phyloP scores from a whole-genome alignment of 495 filamentous ascomycete genomes.

The Lepidopterella palustris region DNA sequence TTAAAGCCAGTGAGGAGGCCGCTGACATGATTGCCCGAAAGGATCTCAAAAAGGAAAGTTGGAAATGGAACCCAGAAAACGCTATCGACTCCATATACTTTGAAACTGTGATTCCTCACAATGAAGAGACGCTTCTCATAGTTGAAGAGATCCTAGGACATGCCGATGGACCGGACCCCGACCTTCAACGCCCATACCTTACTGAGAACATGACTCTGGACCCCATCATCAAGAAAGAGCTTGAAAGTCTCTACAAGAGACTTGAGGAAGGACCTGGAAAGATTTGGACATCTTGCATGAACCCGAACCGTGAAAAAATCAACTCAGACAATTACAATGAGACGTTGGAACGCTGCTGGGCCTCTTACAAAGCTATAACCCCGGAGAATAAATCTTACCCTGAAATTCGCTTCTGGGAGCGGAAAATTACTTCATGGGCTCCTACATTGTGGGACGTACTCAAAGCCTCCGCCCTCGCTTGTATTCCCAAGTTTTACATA shows the following conservation, averaged over 20 bases:
- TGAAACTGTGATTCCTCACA: no score
- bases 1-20: constrained; percentile 12
- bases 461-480: constrained; percentile 18
- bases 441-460: constrained; percentile 20
- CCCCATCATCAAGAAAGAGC: neutral
- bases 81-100: no score
- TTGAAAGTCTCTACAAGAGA: neutral
- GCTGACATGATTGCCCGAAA: constrained; percentile 18
- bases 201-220: neutral
- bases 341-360: constrained; percentile 7
- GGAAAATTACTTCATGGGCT: neutral
- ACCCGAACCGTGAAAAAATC: neutral
- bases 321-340: neutral
- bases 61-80: constrained; percentile 42
- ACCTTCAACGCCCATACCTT: constrained; percentile 8
- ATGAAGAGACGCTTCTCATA: no score
- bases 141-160: constrained; percentile 41
- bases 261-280: neutral
- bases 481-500: neutral
- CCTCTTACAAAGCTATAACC: constrained; percentile 9
- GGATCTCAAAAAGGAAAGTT: constrained; percentile 35
- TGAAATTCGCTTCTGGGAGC: neutral
- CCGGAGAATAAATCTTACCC: neutral
- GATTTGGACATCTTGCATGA: neutral
- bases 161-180: constrained; percentile 13